Evolutionary conservation across 441 rosid species (phyloP).

Genomic region (Gossypium trilobum): DNA sequence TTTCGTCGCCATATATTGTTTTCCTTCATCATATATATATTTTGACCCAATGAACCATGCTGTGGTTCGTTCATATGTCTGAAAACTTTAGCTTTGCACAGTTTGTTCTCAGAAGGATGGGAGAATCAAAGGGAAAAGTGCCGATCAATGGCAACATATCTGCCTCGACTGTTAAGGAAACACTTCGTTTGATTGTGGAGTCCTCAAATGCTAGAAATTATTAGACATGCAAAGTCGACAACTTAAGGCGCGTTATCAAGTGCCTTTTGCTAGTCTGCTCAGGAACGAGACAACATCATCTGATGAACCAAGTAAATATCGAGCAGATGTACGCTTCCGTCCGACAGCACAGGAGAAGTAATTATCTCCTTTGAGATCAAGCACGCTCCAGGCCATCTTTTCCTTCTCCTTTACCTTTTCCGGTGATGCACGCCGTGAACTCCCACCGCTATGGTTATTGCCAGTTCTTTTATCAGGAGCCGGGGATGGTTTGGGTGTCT

Average conservation of each 20-base stretch:
- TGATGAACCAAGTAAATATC: constrained; percentile 63
- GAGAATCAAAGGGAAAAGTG: neutral
- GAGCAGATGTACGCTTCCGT: constrained; percentile 72
- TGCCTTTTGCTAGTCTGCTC: constrained; percentile 43
- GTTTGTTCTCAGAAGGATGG: neutral
- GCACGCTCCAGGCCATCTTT: constrained; percentile 85
- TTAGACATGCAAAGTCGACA: neutral
- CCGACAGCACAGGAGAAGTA: constrained; percentile 97
- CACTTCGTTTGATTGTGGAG: neutral
- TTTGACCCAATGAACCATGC: neutral
- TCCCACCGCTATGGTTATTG: constrained; percentile 35
- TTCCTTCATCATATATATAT: neutral
- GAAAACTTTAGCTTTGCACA: neutral
- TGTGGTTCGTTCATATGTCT: neutral
- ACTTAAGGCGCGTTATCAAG: constrained; percentile 9
- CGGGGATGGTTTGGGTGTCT: constrained; percentile 43
- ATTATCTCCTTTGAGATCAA: constrained; percentile 90
- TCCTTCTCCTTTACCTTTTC: constrained; percentile 43
- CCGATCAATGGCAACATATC: neutral
- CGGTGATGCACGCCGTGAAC: constrained; percentile 38
- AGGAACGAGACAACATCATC: constrained; percentile 76
- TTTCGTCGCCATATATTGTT: neutral
- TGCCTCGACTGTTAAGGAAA: neutral
- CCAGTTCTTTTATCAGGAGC: constrained; percentile 41
- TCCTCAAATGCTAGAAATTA: neutral